Evolutionary conservation across 2,329 filamentous ascomycete genomes (phyloP), one percentile per base, ranked within the genome.

Genomic region (Stemphylium vesicarium): DNA sequence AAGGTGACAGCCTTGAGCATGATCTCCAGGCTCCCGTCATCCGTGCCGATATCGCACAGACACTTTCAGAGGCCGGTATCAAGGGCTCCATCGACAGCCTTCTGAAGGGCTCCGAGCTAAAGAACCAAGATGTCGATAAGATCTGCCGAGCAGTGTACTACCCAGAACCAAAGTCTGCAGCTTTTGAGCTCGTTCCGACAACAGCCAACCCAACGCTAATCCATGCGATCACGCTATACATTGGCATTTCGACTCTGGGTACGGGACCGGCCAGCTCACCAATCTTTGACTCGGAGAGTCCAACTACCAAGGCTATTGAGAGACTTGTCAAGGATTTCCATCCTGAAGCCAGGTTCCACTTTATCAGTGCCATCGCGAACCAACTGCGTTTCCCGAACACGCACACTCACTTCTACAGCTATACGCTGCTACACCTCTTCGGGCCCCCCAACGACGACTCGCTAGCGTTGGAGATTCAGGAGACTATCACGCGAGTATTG

Each of bases 331-430:
- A 89, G 65, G 89, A 90, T 57, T 81, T 96, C 35, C 82, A 84
- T 35, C 85, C 90, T 0, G 91, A 96, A 75, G 87, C 88, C 18
- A 88, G 93, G 49, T 96, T 96, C 78, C 90, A 91, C 72, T 81
- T 99, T 54, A 78, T 98, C 53, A 87, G 84, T 64, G 91, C 90
- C 62, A 91, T 99, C 71, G 85, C 91, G 53, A 96, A 98, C 75
- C 93, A 98, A 77, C 84, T 99, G 43, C 90, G 95, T 57, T 96
- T 89, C 74, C 92, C 93, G 10, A 96, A 92, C 71, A 87, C 88
- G 43, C 88, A 96, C 70, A 99, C 95, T 11, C 89, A 93, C 70
- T 99, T 95, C 79, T 99, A 96, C 79, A 93, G 88, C 71, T 91
- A 92, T 68, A 85, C 89, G 12, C 81, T 98, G 38, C 82, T 98